A percentile compares a stretch with the other conserved stretches of the same genome.
phyloP scores from a whole-genome alignment of 1,284 basidiomycete species.

The Serendipita sp. region DNA sequence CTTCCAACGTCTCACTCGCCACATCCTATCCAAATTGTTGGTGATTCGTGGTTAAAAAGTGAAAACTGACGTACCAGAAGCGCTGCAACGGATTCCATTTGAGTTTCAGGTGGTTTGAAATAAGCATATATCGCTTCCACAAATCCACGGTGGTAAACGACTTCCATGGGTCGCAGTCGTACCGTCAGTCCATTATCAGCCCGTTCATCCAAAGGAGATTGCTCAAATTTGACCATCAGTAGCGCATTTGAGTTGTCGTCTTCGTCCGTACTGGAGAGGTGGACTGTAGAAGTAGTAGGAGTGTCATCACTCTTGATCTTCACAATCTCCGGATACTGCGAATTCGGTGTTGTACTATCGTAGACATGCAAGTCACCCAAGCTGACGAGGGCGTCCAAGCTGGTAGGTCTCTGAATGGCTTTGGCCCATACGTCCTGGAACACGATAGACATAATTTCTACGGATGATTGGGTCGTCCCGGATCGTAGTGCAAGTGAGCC shows the following conservation, averaged over 20 bases:
- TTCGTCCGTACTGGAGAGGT: slow-evolving; percentile 18
- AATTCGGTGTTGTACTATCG: slow-evolving; percentile 76
- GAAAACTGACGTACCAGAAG: slow-evolving; percentile 43
- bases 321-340: slow-evolving; percentile 85
- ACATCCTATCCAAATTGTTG: slow-evolving; percentile 47
- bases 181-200: slow-evolving; percentile 87
- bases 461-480: slow-evolving; percentile 46
- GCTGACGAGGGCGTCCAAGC: slow-evolving; percentile 66
- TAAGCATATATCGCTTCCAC: slow-evolving; percentile 87
- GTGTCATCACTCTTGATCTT: slow-evolving; percentile 59
- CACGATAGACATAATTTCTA: slow-evolving; percentile 76
- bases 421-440: slow-evolving; percentile 84
- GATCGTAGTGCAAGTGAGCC: slow-evolving; percentile 74
- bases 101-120: slow-evolving; percentile 88
- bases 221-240: slow-evolving; percentile 86
- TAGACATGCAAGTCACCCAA: slow-evolving; percentile 83
- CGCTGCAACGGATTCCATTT: slow-evolving; percentile 89
- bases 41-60: not conserved
- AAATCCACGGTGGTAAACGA: slow-evolving; percentile 92
- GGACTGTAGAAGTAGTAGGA: slow-evolving; percentile 19
- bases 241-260: slow-evolving; percentile 51
- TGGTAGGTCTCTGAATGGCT: slow-evolving; percentile 80
- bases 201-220: slow-evolving; percentile 82
- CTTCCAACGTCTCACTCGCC: slow-evolving; percentile 89
- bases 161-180: slow-evolving; percentile 92